Percentiles rank a stretch among this genome's conserved stretches.
Conservation (phyloP, 495 filamentous ascomycete species). For the Parmelia sp. region DNA sequence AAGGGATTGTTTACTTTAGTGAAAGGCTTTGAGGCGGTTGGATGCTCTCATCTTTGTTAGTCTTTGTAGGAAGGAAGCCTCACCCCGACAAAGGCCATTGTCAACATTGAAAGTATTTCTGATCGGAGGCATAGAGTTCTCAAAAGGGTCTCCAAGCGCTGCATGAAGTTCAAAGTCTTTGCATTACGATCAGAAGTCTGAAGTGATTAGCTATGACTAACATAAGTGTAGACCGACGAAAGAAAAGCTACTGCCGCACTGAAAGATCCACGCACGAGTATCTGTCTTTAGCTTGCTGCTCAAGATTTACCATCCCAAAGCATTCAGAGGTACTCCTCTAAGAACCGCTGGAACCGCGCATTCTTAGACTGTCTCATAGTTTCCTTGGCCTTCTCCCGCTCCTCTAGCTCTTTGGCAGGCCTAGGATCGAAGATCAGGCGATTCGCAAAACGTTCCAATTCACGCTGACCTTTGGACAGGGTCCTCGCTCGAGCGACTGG, state of each 20-base stretch:
- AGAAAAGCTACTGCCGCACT: neutral
- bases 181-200: neutral
- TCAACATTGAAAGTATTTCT: neutral
- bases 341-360: neutral
- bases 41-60: neutral
- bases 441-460: neutral
- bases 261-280: too few relatives aligned
- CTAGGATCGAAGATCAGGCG: neutral
- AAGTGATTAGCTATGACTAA: neutral
- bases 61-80: neutral
- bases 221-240: neutral
- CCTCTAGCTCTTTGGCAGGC: neutral
- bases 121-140: too few relatives aligned
- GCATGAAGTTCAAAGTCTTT: neutral
- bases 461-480: neutral
- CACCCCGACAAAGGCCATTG: neutral
- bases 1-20: neutral
- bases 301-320: neutral
- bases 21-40: neutral
- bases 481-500: neutral
- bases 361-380: neutral
- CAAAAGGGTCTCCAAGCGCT: neutral
- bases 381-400: neutral
- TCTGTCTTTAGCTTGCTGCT: neutral
- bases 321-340: neutral